Evolutionary conservation across 2,329 filamentous ascomycete species (phyloP), one percentile per base, ranked within the genome.

Genomic region (Thielaviopsis populi): DNA sequence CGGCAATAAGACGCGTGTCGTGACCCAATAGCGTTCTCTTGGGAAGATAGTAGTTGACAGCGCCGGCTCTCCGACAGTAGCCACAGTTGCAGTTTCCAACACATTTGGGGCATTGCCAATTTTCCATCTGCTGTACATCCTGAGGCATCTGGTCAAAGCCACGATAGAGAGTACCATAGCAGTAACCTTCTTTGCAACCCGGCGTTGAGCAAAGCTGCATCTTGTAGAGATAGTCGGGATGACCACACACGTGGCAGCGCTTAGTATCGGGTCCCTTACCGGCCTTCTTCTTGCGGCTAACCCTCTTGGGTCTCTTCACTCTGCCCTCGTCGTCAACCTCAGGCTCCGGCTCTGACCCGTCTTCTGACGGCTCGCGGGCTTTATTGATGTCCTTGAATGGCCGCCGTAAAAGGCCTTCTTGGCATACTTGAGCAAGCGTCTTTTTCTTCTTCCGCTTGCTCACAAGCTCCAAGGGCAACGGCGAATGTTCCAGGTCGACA

Each of bases 81-180:
- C 85, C 88, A 69, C 91, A 96, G 68, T 91, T 95, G 77, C 94
- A 99, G 43, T 92, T 89, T 19, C 85, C 84, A 24, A 82, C 78
- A 72, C 94, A 99, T 70, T 86, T 89, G 0, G 94, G 94, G 68
- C 94, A 99, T 70, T 87, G 82, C 92, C 94, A 99, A 59, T 85
- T 78, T 68, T 85, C 82, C 67, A 89, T 80, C 71, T 95, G 85
- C 80, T 96, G 86, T 0, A 91, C 83, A 22, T 83, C 79, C 69
- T 92, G 84, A 0, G 94, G 94, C 81, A 90, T 87, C 72, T 91
- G 83, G 72, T 97, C 92, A 70, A 96, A 96, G 0, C 89, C 91
- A 63, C 94, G 81, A 74, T 91, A 97, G 1, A 99, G 79, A 17
- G 87, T 87, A n/a, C 92, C 92, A 71, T 95, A 99, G 73, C 94